Conservation (phyloP, 192 early-diverging fungal genomes). For the Backusella westeae region DNA sequence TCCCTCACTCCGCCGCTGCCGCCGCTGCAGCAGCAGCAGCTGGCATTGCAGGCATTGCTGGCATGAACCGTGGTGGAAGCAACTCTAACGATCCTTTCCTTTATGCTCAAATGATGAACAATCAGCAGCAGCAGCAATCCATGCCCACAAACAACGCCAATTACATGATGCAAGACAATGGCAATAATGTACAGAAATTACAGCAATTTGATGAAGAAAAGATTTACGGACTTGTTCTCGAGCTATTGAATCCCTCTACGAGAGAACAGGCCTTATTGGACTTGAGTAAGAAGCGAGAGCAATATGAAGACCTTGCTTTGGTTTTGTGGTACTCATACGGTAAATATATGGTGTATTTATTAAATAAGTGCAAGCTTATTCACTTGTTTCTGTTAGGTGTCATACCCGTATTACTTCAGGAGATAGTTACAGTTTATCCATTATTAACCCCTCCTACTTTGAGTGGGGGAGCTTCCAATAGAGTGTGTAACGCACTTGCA, state of each 20-base stretch:
- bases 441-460: constrained; percentile 83
- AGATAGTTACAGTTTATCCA: constrained; percentile 96
- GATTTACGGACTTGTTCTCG: constrained; percentile 84
- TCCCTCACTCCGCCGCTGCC: constrained; percentile 23
- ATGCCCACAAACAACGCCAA: neutral
- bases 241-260: constrained; percentile 70
- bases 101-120: constrained; percentile 19
- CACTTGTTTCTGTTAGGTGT: constrained; percentile 54
- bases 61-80: neutral
- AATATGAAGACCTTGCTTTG: constrained; percentile 93
- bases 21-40: constrained; percentile 21
- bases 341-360: constrained; percentile 21
- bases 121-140: constrained; percentile 28
- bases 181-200: constrained; percentile 22
- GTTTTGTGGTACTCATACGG: constrained; percentile 98
- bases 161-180: neutral
- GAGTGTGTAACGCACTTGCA: constrained; percentile 95
- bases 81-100: constrained; percentile 11
- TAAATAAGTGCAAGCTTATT: neutral
- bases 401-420: constrained; percentile 92
- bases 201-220: constrained; percentile 71
- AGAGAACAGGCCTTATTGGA: constrained; percentile 93
- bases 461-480: constrained; percentile 86
- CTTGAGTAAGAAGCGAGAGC: constrained; percentile 90
- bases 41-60: neutral